phyloP scores from a whole-genome alignment of 2,329 filamentous ascomycete genomes.

The Zymoseptoria pseudotritici region DNA sequence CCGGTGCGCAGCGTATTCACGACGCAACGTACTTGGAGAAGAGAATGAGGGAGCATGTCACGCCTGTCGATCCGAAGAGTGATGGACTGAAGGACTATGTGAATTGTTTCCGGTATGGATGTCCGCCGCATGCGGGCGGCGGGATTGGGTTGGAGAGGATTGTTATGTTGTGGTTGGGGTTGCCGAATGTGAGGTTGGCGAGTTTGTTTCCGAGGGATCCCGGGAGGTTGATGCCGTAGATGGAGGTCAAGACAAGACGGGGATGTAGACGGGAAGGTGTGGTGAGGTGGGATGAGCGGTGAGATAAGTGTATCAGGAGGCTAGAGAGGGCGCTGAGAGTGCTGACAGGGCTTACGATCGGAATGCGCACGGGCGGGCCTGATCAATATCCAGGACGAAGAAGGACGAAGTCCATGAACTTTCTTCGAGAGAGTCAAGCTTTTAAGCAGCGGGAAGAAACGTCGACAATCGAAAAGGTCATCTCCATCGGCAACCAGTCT shows the following conservation, averaged over 20 bases:
- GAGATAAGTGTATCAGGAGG: no score
- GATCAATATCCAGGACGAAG: no score
- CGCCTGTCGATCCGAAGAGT: conserved; percentile 48
- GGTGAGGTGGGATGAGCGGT: no score
- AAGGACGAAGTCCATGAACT: no score
- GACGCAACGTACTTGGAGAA: conserved; percentile 51
- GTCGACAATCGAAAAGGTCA: no score
- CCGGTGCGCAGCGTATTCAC: conserved; percentile 60
- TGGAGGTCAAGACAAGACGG: background rate
- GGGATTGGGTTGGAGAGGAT: conserved; percentile 60
- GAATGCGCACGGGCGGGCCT: no score
- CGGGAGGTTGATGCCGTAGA: conserved; percentile 43
- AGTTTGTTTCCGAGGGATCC: conserved; percentile 60
- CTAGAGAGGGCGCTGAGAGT: no score
- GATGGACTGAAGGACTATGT: conserved; percentile 58
- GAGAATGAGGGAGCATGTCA: conserved; percentile 52
- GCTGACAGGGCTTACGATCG: no score
- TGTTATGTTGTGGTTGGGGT: conserved; percentile 58
- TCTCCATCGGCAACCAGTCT: no score
- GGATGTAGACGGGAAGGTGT: no score
- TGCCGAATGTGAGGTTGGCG: conserved; percentile 56
- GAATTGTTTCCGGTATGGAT: conserved; percentile 57
- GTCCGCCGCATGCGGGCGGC: conserved; percentile 57
- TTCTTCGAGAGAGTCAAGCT: no score
- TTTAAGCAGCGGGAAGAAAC: no score